These are phyloP conservation scores for Ganoderma resinaceum DNA, from an alignment of 1,284 basidiomycete genomes.

Conservation along the genomic window DNA sequence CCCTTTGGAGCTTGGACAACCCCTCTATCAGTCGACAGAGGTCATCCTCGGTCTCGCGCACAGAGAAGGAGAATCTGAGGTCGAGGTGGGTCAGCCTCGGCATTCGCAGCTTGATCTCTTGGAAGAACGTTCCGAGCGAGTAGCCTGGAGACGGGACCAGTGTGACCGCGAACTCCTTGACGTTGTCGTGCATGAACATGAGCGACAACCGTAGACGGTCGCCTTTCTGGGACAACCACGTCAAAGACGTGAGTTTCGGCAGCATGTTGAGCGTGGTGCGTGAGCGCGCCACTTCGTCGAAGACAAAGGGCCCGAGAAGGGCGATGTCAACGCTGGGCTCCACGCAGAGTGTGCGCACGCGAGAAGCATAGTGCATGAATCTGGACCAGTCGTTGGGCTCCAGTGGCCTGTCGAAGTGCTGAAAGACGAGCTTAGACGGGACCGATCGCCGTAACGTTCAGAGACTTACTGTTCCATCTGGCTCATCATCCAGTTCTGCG, in stretches of 20 bases:
- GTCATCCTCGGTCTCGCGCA: constrained; percentile 45
- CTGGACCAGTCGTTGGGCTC: constrained; percentile 61
- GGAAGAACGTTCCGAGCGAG: constrained; percentile 47
- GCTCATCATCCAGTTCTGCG: constrained; percentile 41
- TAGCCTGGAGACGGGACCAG: constrained; percentile 36
- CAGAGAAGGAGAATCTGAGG: constrained; percentile 46
- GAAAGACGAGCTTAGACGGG: background rate
- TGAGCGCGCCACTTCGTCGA: constrained; percentile 63
- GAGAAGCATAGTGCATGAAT: constrained; percentile 60
- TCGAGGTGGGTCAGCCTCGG: constrained; percentile 55
- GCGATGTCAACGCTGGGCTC: constrained; percentile 6
- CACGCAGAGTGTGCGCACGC: constrained; percentile 50
- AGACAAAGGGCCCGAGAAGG: constrained; percentile 36
- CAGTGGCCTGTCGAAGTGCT: constrained; percentile 52
- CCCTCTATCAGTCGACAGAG: constrained; percentile 47
- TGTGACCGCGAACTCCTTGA: constrained; percentile 43
- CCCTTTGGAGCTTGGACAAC: constrained; percentile 53
- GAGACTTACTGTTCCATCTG: background rate
- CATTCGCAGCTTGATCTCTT: constrained; percentile 59
- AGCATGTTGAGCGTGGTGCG: constrained; percentile 58
- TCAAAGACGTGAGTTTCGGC: constrained; percentile 40
- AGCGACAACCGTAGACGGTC: constrained; percentile 44
- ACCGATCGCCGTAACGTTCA: background rate
- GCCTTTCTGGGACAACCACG: constrained; percentile 15
- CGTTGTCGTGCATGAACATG: constrained; percentile 52